A percentile compares a stretch with the other conserved stretches of the same genome.
Conservation (phyloP, 805 yeast species). For the Citeromyces matritensis region DNA sequence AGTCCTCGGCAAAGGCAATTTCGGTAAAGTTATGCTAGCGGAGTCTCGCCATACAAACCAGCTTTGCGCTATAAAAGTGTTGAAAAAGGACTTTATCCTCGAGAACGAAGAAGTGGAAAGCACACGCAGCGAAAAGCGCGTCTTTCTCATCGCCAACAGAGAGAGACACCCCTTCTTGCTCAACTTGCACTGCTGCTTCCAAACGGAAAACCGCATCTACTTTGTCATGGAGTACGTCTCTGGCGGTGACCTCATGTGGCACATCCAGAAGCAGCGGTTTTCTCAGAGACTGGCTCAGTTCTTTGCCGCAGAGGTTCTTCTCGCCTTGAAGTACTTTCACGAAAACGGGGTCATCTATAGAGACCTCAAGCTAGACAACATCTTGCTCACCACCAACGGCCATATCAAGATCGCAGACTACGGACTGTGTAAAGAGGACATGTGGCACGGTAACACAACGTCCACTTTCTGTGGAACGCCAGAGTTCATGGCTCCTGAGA, state of each 20-base stretch:
- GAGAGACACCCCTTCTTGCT: slow-evolving; percentile 88
- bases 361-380: slow-evolving; percentile 91
- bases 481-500: slow-evolving; percentile 98
- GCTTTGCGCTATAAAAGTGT: slow-evolving; percentile 89
- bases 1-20: slow-evolving; percentile 95
- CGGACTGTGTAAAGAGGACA: slow-evolving; percentile 87
- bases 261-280: slow-evolving; percentile 84
- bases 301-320: slow-evolving; percentile 90
- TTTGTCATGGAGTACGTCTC: slow-evolving; percentile 97
- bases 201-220: slow-evolving; percentile 92
- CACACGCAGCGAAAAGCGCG: slow-evolving; percentile 88
- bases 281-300: slow-evolving; percentile 88
- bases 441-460: slow-evolving; percentile 55
- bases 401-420: slow-evolving; percentile 96
- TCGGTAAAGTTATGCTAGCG: slow-evolving; percentile 96
- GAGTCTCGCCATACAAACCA: slow-evolving; percentile 73
- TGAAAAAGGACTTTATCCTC: slow-evolving; percentile 89
- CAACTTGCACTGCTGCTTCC: slow-evolving; percentile 89
- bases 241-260: slow-evolving; percentile 99
- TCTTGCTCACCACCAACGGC: slow-evolving; percentile 76
- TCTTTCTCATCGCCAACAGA: slow-evolving; percentile 57
- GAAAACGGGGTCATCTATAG: slow-evolving; percentile 93
- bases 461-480: slow-evolving; percentile 98
- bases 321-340: slow-evolving; percentile 87
- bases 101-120: slow-evolving; percentile 95